Percentiles rank a stretch among this genome's conserved stretches.
Conservation (phyloP, 257 asterid species). For the Plantago major region DNA sequence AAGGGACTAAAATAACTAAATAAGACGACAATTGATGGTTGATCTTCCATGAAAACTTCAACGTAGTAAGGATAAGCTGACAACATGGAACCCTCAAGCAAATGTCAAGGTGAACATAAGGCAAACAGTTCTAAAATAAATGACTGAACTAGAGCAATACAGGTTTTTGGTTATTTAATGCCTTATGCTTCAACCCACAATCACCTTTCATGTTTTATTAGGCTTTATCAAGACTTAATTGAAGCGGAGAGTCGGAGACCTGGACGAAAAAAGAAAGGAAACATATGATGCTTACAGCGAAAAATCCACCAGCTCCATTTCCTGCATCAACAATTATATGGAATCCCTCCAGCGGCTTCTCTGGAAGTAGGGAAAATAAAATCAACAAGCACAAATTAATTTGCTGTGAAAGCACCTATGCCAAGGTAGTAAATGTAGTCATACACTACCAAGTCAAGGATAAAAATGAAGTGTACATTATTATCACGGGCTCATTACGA, state of each 20-base stretch:
- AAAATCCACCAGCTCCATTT: slow-evolving; percentile 99
- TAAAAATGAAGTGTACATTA: slow-evolving; percentile 1
- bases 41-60: slow-evolving; percentile 6
- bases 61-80: neutral
- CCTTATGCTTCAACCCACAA: neutral
- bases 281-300: slow-evolving; percentile 58
- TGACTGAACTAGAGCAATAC: slow-evolving; percentile 1
- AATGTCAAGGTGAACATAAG: slow-evolving; percentile 10
- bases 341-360: slow-evolving; percentile 95
- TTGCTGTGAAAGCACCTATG: neutral
- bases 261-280: slow-evolving; percentile 9
- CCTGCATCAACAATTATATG: slow-evolving; percentile 99
- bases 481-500: neutral
- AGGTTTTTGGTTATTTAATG: slow-evolving; percentile 1
- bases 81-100: slow-evolving; percentile 6
- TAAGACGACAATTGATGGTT: neutral
- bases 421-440: too few relatives aligned
- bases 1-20: too few relatives aligned
- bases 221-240: neutral
- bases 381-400: slow-evolving; percentile 25
- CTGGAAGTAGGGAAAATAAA: slow-evolving; percentile 39
- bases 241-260: slow-evolving; percentile 1
- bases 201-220: neutral
- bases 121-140: slow-evolving; percentile 1
- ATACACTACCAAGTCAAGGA: neutral